Base-by-base conservation (phyloP, 2,329 filamentous ascomycete species). In the Lanzia echinophila region DNA sequence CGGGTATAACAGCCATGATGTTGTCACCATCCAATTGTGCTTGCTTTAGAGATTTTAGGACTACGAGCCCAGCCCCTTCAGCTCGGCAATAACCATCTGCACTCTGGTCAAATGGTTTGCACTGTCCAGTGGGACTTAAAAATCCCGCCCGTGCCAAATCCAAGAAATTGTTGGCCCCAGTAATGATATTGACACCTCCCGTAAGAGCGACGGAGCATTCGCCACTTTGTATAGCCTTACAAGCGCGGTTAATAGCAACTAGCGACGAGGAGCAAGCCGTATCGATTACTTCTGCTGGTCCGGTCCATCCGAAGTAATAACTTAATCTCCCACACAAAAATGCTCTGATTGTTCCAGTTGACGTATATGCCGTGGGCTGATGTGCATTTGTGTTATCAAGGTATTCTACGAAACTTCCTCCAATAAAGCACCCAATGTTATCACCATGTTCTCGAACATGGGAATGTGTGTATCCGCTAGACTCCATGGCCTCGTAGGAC, bases 1-100 rank as follows among this genome's bases (percentile, higher is more conserved):
- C 55, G 12, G 77, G 72, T 53, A 84, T 78, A 24, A 82, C 71
- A 10, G 73, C 76, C 3, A 78, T 72, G 53, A 83, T 79, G 0
- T 74, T 75, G 62, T 86, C 81, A 17, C 79, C 78, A 58, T 81
- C 78, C 13, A 69, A 68, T 4, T 85, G 60, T 1, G 83, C 83
- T 62, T 81, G 76, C 4, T 72, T 69, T 0, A 86, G 67, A 1
- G 73, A 73, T 66, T 86, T 86, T 42, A 87, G 63, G 3, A 85
- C 62, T 1, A 86, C 67, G 12, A 79, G 73, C 0, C 74, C 80
- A 24, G 79, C 72, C 1, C 82, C 84, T 59, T 87, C 83, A 12
- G 55, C 59, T 12, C 60, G 55, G 19, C 58, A 60, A 28, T 62
- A 62, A 11, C 60, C 60, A 32, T 62, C 56, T 12, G 59, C 57